phyloP scores from a whole-genome alignment of 106 monocot species.

The Allium fistulosum region DNA sequence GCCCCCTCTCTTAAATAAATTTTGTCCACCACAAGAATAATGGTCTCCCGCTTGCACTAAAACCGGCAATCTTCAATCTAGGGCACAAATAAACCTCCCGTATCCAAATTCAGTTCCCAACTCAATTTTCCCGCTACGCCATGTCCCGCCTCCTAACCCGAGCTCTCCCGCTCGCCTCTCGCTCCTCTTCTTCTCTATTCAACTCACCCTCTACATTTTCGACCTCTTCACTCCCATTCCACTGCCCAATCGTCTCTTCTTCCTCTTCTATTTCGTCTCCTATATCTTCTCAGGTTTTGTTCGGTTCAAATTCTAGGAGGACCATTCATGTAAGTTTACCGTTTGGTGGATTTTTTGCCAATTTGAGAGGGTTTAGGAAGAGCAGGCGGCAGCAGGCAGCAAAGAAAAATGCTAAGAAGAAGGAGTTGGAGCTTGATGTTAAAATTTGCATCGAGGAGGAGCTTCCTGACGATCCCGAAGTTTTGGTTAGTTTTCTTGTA shows the following conservation, averaged over 20 bases:
- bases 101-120: neutral
- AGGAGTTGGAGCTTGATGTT: constrained; percentile 49
- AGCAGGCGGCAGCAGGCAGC: constrained; percentile 24
- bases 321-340: constrained; percentile 15
- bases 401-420: constrained; percentile 32
- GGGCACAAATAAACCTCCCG: no score
- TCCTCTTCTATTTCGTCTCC: neutral
- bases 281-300: neutral
- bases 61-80: no score
- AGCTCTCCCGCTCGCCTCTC: constrained; percentile 48
- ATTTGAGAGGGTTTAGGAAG: constrained; percentile 50
- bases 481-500: constrained; percentile 28
- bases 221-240: constrained; percentile 7
- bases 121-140: constrained; percentile 9
- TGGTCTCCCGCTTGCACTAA: no score
- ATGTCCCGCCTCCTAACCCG: constrained; percentile 62
- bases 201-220: constrained; percentile 3
- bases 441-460: constrained; percentile 66
- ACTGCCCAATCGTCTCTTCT: neutral
- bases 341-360: constrained; percentile 31
- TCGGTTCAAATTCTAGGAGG: constrained; percentile 4
- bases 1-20: no score
- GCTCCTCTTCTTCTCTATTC: constrained; percentile 6
- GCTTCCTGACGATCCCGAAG: constrained; percentile 75
- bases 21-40: no score